Evolutionary conservation across 2,329 filamentous ascomycete species (phyloP), one percentile per base, ranked within the genome.

Genomic region (Uncinocarpus reesii): DNA sequence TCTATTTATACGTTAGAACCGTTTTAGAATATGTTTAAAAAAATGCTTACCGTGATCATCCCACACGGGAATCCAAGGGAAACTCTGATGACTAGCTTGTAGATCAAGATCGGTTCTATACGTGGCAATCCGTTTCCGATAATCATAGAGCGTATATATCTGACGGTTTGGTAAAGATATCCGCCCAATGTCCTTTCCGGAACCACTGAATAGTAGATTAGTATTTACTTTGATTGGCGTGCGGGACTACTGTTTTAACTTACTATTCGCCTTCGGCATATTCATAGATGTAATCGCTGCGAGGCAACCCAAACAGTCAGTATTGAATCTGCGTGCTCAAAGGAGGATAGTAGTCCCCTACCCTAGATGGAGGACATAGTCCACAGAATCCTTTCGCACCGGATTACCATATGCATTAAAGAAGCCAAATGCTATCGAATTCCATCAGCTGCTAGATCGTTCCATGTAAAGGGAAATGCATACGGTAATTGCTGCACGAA

Each of bases 401-500:
- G 75, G 64, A 46, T 81, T 80, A 2, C 76, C 76, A 50, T 75
- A 79, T 0, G 74, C 74, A 49, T 80, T 80, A 63, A 80, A 80
- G 61, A 76, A 79, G 0, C 76, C 77, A 36, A 70, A 71, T 2
- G 73, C 71, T 49, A 20, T 34, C 28, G 26, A 24, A 21, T 20
- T 32, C 2, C 1, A 7, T 28, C 37, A 15, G 7, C 26, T 40
- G 5, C 21, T 35, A 42, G 13, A 6, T 3, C 21, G n/a, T 20
- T 31, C 34, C 61, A 71, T 41, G 59, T 4, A 4, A 13, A n/a
- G 7, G 26, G 21, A 26, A 5, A 5, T 5, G 5, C 42, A 7
- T 35, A 76, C 75, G 78, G 55, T 74, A 84, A 62, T 84, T 86
- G 56, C 71, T 75, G 69, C 83, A 86, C 1, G 80, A 84, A 61